Evolutionary conservation across 2,329 filamentous ascomycete species (phyloP).

Genomic region (Hypoxylon sp.): DNA sequence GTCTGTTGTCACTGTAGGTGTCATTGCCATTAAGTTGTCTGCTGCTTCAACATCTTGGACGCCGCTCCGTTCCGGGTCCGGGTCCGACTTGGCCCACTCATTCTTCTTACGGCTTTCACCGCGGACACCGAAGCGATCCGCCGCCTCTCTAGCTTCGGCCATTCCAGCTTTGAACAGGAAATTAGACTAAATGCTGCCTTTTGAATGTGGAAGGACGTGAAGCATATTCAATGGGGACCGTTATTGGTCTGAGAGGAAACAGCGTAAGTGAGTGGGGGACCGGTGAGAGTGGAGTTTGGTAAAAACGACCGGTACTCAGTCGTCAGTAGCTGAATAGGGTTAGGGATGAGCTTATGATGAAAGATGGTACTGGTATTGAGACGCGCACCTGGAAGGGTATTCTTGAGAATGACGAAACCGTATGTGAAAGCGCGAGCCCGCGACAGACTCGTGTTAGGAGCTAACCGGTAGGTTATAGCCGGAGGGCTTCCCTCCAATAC

Average conservation of each 20-base stretch:
- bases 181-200: not conserved
- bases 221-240: not conserved
- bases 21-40: conserved; percentile 15
- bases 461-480: too few species aligned
- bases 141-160: not conserved
- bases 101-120: not conserved
- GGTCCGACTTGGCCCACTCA: not conserved
- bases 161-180: not conserved
- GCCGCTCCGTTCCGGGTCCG: conserved; percentile 1
- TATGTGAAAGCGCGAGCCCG: conserved; percentile 1
- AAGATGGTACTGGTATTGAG: not conserved
- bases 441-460: not conserved
- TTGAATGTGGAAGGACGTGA: too few species aligned
- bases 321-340: not conserved
- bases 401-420: not conserved
- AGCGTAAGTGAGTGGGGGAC: not conserved
- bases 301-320: not conserved
- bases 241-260: not conserved
- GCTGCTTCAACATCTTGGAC: conserved; percentile 16
- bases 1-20: conserved; percentile 17
- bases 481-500: too few species aligned
- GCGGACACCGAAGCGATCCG: not conserved
- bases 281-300: not conserved
- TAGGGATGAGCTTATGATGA: not conserved
- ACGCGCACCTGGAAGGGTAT: not conserved